Evolutionary conservation across 371 early-diverging fungal species (phyloP).

Genomic region (Apophysomyces variabilis): DNA sequence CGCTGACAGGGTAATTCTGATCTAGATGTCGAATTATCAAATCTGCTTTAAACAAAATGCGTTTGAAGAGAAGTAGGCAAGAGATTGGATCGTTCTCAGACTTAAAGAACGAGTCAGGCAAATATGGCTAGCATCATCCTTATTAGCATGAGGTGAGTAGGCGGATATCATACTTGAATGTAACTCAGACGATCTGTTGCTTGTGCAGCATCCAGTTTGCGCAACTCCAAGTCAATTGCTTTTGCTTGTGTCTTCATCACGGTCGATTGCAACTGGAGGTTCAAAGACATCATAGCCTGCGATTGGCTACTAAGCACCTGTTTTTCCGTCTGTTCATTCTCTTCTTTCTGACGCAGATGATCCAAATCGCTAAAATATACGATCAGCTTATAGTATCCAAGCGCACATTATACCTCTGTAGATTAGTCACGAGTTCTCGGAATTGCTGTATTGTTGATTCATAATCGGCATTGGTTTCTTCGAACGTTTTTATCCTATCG

Average conservation of each 20-base stretch:
- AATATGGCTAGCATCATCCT: constrained; percentile 61
- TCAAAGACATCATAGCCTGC: constrained; percentile 84
- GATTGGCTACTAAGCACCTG: constrained; percentile 68
- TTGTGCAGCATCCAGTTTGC: constrained; percentile 84
- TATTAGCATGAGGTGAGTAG: background rate
- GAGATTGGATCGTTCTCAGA: constrained; percentile 82
- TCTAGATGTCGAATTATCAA: constrained; percentile 80
- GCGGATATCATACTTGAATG: constrained; percentile 40
- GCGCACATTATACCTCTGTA: constrained; percentile 62
- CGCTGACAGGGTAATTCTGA: constrained; percentile 64
- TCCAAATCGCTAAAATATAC: constrained; percentile 59
- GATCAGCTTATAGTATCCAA: background rate
- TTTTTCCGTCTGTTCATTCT: constrained; percentile 57
- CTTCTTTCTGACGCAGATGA: constrained; percentile 68
- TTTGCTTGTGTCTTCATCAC: constrained; percentile 88
- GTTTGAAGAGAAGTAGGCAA: constrained; percentile 76
- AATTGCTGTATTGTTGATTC: constrained; percentile 88
- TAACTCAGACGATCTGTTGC: constrained; percentile 78
- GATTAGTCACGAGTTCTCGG: constrained; percentile 78
- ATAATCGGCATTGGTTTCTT: constrained; percentile 86
- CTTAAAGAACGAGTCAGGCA: constrained; percentile 85
- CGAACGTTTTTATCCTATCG: constrained; percentile 61
- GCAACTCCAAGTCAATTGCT: constrained; percentile 88
- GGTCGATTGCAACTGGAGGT: constrained; percentile 79
- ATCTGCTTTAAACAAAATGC: constrained; percentile 81